Evolutionary conservation across 345 rosid genomes (phyloP), one percentile per base, ranked within the genome.

Genomic region (Brassica cretica): DNA sequence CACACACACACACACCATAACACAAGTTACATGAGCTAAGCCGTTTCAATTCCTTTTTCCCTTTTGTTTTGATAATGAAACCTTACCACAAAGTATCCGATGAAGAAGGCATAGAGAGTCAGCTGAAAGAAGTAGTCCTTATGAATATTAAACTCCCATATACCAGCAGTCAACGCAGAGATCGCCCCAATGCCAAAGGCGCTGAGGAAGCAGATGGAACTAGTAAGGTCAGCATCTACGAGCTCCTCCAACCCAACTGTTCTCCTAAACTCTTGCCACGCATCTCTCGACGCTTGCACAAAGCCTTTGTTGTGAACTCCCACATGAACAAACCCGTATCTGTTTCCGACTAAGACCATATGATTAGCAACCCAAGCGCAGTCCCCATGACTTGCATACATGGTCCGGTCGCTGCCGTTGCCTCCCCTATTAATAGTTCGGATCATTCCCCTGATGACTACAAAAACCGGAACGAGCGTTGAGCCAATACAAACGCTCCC

Each of bases 21-120:
- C 41, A 53, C 29, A 53, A 63, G 33, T 65, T 39, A 64, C 72
- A 58, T 59, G 55, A 35, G 66, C 32, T 62, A 51, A 68, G 44
- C 66, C 46, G 4, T 3, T 68, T 74, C 6, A 11, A 51, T 62
- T 66, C 18, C n/a, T 51, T 37, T 65, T 62, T 6, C 21, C 6
- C 55, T 65, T 9, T 33, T 25, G 60, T 8, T 66, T 65, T 46
- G 55, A 35, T 72, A 14, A 58, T n/a, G 12, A 64, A 44, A 64
- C 76, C 77, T 87, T 88, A 90, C 97, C 89, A 81, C 70, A 76
- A 92, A 89, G 81, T 92, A 94, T 78, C 97, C 96, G 8, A 94
- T 86, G 75, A 90, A 69, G 84, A 86, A 88, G 63, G 94, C 88
- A 46, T 87, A 94, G 29, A 94, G 65, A 11, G 91, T 78, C 6